These are phyloP conservation scores for Dactylellina leptospora DNA, from an alignment of 2,329 filamentous ascomycete species.

Conservation along the genomic window DNA sequence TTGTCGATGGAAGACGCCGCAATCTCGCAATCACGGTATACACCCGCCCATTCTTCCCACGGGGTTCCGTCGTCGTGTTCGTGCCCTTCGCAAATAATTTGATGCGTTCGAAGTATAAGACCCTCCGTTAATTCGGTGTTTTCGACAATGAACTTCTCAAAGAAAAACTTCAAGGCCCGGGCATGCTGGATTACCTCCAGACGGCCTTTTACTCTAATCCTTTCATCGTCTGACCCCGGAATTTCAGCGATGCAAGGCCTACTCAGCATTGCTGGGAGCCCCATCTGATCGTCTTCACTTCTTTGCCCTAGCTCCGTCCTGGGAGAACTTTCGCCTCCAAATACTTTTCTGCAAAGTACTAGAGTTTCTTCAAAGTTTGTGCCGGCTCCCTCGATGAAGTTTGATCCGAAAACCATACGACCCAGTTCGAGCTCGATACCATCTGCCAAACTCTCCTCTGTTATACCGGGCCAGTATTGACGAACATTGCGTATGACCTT, in stretches of 20 bases:
- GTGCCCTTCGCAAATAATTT: slow-evolving; percentile 9
- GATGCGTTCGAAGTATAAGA: slow-evolving; percentile 24
- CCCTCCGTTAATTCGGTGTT: not conserved
- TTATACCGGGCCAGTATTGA: not conserved
- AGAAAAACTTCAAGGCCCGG: slow-evolving; percentile 13
- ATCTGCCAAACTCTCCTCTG: not conserved
- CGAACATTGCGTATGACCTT: not conserved
- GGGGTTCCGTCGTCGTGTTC: slow-evolving; percentile 13
- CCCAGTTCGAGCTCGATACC: slow-evolving; percentile 4
- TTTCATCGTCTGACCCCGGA: not conserved
- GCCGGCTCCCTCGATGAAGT: slow-evolving; percentile 20
- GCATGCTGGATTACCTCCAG: slow-evolving; percentile 26
- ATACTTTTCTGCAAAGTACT: not conserved
- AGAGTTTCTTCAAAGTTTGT: slow-evolving; percentile 6
- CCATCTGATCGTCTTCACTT: not conserved
- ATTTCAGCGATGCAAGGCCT: not conserved
- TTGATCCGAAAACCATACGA: slow-evolving; percentile 19
- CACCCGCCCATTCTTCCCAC: slow-evolving; percentile 26
- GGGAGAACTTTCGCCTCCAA: not conserved
- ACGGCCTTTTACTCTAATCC: not conserved
- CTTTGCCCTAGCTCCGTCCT: not conserved
- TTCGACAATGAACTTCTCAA: slow-evolving; percentile 4
- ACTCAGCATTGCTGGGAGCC: not conserved
- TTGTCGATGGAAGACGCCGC: slow-evolving; percentile 12
- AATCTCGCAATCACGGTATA: slow-evolving; percentile 46